Evolutionary conservation across 805 yeast species (phyloP).

Genomic region (Wickerhamiella occidentalis): DNA sequence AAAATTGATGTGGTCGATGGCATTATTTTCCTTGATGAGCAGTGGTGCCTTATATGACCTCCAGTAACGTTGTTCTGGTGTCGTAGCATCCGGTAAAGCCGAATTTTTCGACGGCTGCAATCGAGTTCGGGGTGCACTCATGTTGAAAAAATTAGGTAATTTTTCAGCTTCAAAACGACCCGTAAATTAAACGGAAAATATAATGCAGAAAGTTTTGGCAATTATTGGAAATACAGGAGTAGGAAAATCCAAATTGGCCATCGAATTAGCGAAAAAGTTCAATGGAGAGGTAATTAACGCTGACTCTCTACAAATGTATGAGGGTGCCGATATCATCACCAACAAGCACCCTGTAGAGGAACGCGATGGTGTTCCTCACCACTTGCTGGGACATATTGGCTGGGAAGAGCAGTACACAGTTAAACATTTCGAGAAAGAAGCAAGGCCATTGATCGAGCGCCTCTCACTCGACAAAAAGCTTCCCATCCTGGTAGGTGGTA

Average conservation of each 20-base stretch:
- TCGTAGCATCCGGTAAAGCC: conserved; percentile 20
- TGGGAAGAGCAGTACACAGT: conserved; percentile 78
- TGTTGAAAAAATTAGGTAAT: conserved; percentile 8
- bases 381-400: conserved; percentile 69
- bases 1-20: conserved; percentile 78
- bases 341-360: conserved; percentile 84
- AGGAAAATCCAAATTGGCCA: conserved; percentile 77
- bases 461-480: conserved; percentile 56
- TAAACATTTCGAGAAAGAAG: conserved; percentile 67
- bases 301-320: conserved; percentile 94
- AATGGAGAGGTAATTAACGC: conserved; percentile 90
- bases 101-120: conserved; percentile 19
- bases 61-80: conserved; percentile 79
- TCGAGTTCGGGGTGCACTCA: conserved; percentile 21
- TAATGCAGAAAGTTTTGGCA: conserved; percentile 38
- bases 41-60: conserved; percentile 75
- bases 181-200: neutral
- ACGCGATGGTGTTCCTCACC: conserved; percentile 65
- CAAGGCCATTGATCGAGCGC: conserved; percentile 42
- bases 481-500: conserved; percentile 91
- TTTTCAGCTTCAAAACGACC: neutral
- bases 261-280: conserved; percentile 62
- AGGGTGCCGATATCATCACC: conserved; percentile 60
- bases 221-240: conserved; percentile 93
- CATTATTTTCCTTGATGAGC: conserved; percentile 83